Conservation (phyloP, 1,284 basidiomycete species). For the Kwoniella shivajii region DNA sequence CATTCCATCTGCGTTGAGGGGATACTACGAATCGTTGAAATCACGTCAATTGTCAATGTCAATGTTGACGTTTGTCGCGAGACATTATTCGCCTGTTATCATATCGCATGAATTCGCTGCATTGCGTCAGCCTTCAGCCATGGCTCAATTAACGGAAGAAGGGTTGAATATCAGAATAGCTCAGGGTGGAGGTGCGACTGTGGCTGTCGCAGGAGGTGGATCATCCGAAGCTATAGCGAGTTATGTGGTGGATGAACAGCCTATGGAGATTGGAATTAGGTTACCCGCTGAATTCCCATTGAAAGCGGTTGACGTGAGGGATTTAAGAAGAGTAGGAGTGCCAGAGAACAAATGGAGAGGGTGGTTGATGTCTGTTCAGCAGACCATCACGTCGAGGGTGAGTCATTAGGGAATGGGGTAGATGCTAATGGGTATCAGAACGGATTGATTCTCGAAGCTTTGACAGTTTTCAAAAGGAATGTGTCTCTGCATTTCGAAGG, state of each 20-base stretch:
- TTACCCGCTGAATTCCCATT: conserved; percentile 92
- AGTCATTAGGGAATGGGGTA: no score
- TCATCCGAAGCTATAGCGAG: conserved; percentile 55
- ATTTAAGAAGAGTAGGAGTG: conserved; percentile 82
- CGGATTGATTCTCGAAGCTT: conserved; percentile 85
- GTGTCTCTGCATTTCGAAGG: conserved; percentile 89
- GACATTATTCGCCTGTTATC: conserved; percentile 88
- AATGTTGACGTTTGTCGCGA: conserved; percentile 76
- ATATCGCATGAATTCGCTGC: conserved; percentile 79
- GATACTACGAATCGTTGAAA: conserved; percentile 84
- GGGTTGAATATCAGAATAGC: conserved; percentile 77
- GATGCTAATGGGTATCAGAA: no score
- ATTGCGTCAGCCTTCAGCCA: conserved; percentile 66
- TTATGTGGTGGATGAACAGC: conserved; percentile 92
- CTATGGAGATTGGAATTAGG: conserved; percentile 84
- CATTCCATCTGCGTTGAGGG: conserved; percentile 78
- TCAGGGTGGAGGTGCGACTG: conserved; percentile 69
- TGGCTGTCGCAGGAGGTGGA: conserved; percentile 57
- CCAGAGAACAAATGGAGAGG: conserved; percentile 88
- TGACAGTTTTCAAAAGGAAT: conserved; percentile 94
- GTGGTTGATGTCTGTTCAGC: conserved; percentile 92
- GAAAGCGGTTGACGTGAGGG: conserved; percentile 82
- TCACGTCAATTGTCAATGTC: conserved; percentile 81
- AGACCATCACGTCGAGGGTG: conserved; percentile 84
- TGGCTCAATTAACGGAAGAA: conserved; percentile 74